Evolutionary conservation across 257 asterid species (phyloP), one percentile per base, ranked within the genome.

Genomic region (Solanum neorickii): DNA sequence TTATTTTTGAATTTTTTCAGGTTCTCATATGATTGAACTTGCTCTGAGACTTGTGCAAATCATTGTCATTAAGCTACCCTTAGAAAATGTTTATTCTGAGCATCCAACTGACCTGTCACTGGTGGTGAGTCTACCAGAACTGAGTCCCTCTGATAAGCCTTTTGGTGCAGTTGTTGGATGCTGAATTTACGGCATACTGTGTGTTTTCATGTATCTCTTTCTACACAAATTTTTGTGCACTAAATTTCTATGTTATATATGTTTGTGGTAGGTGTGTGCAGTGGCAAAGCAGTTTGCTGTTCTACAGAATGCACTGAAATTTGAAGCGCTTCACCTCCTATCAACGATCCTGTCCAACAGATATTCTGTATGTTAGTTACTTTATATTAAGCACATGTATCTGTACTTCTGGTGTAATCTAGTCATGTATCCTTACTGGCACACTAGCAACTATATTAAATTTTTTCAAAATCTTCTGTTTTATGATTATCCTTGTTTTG

Each of bases 291-390:
- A 93, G 82, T 97, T 97, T 94, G 96, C 96, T 70, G 91, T 91
- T 87, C 89, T 94, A 62, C 99, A 97, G 80, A 92, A 90, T 87
- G 94, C 96, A 65, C 88, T 94, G 91, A 97, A 97, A 89, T 97
- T 97, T 91, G 98, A 94, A 90, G 95, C 94, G 2, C 99, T 97
- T 88, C 95, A 94, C 90, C 92, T 95, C 66, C 95, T 97, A 86
- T 93, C 95, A 18, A 87, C 92, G 73, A 92, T 95, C 88, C 89
- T 97, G 8, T 94, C 97, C 86, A 94, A 97, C 77, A 87, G 86
- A 86, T 89, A 90, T 91, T 92, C 97, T 65, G 99, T 97, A 94
- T 56, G 91, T 69, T 65, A 73, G 41, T 83, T 86, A 52, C 80
- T 88, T 86, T 29, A 47, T 16, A 29, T 80, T 80, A 80, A 80